Evolutionary conservation across 116 monocot genomes (phyloP), one percentile per base, ranked within the genome.

Genomic region (Phalaenopsis hybrid): DNA sequence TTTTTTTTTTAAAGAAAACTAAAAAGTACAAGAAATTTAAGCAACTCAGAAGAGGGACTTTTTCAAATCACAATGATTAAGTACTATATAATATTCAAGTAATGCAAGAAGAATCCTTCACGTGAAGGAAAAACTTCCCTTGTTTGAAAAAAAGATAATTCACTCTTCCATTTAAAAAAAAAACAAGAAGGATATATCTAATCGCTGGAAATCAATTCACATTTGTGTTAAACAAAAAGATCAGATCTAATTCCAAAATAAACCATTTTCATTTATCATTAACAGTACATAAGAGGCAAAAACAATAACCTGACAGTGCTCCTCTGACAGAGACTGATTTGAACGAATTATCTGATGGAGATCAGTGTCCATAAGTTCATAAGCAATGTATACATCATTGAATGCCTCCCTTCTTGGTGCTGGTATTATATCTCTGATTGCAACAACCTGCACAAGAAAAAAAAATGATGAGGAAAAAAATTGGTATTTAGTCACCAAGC

Each of bases 311-410:
- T 84, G 84, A 79, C 84, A 84, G 23, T 84, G 79, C 25, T 84
- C 79, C 23, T 84, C 79, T 21, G 84, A 79, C 41, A 84, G 46
- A 74, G 74, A 48, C 46, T 84, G 84, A 84, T 84, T 84, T 44
- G 84, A 84, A 59, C 79, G 79, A 79, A 84, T 84, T 52, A 84
- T 84, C 63, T 84, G 84, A 79, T 79, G 84, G 44, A 84, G 84
- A 84, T 84, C 85, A 55, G 85, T 85, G 52, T 85, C 85, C 85
- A 85, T 85, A 77, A 85, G 78, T 50, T 85, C 85, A 79, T 79
- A 84, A 75, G 74, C 55, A 58, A 84, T 84, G 74, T 84, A 84
- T 6, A 84, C 83, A 61, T 84, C 84, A 72, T 84, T 84, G 61
- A 84, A 79, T 79, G 79, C 11, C 8, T 59, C 79, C 74, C 84